Conservation (phyloP, 1,284 basidiomycete species). For the Anthracocystis panici-leucophaei region DNA sequence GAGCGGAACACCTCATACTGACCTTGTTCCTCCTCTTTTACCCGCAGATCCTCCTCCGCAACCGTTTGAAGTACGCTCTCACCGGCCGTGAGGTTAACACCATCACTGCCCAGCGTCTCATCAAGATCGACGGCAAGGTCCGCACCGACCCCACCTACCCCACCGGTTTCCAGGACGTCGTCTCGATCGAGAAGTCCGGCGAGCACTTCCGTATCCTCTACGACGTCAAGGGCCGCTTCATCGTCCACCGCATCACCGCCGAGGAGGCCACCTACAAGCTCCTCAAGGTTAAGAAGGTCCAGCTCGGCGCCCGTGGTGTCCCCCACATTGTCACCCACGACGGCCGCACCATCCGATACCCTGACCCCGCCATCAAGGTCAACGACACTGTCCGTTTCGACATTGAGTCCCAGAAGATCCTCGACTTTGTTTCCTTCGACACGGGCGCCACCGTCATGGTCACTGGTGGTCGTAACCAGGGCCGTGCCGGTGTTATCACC, state of each 20-base stretch:
- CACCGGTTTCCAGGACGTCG: constrained; percentile 96
- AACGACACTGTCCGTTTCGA: constrained; percentile 99
- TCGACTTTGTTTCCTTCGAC: constrained; percentile 94
- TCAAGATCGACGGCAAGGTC: constrained; percentile 99
- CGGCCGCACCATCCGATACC: constrained; percentile 99
- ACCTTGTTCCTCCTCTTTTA: not conserved
- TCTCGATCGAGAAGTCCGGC: constrained; percentile 97
- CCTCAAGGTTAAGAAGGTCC: constrained; percentile 92
- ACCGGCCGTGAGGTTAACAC: constrained; percentile 94
- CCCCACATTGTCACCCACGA: constrained; percentile 99
- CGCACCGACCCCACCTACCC: constrained; percentile 98
- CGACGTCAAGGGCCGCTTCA: constrained; percentile 98
- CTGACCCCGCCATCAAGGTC: constrained; percentile 93
- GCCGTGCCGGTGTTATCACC: constrained; percentile 93
- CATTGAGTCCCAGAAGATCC: constrained; percentile 93
- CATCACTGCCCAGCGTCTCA: constrained; percentile 94
- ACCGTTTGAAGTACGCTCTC: constrained; percentile 98
- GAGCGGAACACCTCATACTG: constrained; percentile 6
- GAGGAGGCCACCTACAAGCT: constrained; percentile 99
- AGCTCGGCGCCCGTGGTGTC: constrained; percentile 92
- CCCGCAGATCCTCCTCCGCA: constrained; percentile 86
- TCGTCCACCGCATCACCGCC: constrained; percentile 98
- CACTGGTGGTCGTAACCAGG: constrained; percentile 99
- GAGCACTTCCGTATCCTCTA: constrained; percentile 99
- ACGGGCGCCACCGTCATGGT: constrained; percentile 97